A percentile compares a stretch with the other conserved stretches of the same genome.
Evolutionary conservation across 257 asterid species (phyloP).

Genomic region (Thymus mandschuricus): DNA sequence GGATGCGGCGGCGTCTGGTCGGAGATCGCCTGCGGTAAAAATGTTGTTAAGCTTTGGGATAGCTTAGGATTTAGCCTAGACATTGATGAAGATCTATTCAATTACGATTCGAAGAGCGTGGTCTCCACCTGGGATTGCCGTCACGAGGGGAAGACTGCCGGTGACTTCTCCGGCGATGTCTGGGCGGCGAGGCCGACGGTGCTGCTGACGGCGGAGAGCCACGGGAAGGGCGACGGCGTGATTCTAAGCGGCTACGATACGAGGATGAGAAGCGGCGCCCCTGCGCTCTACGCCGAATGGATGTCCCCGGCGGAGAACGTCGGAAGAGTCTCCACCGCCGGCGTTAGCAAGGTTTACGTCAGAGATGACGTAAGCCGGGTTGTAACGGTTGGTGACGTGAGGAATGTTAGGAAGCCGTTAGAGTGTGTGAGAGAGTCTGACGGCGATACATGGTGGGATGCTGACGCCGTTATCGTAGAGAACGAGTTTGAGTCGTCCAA

Average conservation of each 20-base stretch:
- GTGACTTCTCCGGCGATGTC: constrained; percentile 24
- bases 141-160: constrained; percentile 7
- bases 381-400: constrained; percentile 76
- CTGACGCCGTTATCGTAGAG: constrained; percentile 71
- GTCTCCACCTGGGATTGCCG: constrained; percentile 70
- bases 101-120: constrained; percentile 40
- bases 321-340: constrained; percentile 32
- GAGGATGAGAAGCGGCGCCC: constrained; percentile 53
- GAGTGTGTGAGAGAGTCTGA: constrained; percentile 44
- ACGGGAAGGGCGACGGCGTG: constrained; percentile 48
- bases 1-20: constrained; percentile 47
- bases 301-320: constrained; percentile 31
- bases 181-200: constrained; percentile 44
- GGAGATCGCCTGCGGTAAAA: constrained; percentile 57
- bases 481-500: constrained; percentile 37
- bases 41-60: constrained; percentile 91
- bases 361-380: constrained; percentile 62
- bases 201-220: constrained; percentile 51
- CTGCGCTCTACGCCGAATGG: constrained; percentile 79
- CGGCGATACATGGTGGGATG: constrained; percentile 74
- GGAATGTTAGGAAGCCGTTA: constrained; percentile 66
- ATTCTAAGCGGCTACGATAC: constrained; percentile 62
- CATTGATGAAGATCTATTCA: constrained; percentile 57
- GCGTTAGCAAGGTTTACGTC: constrained; percentile 56
- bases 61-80: constrained; percentile 65